Conservation (phyloP, 441 rosid species). For the Corymbia calophylla region DNA sequence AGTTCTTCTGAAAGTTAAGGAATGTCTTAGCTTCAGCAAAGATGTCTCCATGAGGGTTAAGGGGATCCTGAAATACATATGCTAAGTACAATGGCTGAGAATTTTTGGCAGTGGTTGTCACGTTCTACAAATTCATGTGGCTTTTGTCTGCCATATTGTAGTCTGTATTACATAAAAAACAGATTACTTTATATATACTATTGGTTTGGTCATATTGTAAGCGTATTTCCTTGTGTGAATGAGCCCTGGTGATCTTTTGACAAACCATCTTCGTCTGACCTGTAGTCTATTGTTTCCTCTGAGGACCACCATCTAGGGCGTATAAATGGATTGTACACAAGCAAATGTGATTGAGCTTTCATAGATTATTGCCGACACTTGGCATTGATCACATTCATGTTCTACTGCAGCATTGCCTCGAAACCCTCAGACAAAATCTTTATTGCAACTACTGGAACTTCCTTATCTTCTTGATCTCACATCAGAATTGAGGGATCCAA, state of each 20-base stretch:
- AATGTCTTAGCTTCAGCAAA: neutral
- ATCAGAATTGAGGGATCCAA: conserved; percentile 31
- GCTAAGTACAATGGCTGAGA: neutral
- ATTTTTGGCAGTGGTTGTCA: neutral
- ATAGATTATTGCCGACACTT: neutral
- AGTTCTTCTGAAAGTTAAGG: neutral
- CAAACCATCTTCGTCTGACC: neutral
- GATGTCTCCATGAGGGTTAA: neutral
- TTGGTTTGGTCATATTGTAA: neutral
- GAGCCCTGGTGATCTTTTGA: neutral
- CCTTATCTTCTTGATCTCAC: conserved; percentile 67
- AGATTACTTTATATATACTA: neutral
- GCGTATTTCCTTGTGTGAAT: neutral
- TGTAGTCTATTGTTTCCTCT: neutral
- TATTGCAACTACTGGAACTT: conserved; percentile 70
- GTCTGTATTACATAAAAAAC: neutral
- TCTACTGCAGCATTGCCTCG: conserved; percentile 34
- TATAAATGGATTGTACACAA: neutral
- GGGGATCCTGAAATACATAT: neutral
- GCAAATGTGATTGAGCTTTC: neutral
- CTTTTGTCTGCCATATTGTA: neutral
- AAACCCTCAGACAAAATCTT: conserved; percentile 75
- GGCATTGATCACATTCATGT: neutral
- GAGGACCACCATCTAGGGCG: neutral
- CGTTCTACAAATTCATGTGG: neutral